Conservation (phyloP, 768 basidiomycete species). For the Rickenella mellea region DNA sequence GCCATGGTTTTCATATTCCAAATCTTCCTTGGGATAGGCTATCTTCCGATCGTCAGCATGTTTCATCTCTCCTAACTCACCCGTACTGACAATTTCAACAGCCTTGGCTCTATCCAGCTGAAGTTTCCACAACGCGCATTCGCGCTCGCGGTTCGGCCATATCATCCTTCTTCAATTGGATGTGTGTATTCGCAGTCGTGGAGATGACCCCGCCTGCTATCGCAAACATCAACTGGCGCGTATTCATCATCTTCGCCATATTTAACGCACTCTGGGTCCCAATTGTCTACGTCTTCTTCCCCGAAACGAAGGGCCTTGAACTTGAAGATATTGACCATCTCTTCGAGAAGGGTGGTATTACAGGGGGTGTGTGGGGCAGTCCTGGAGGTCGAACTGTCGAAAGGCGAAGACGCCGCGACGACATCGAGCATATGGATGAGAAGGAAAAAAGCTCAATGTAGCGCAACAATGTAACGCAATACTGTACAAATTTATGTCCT, state of each 20-base stretch:
- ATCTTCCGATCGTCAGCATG: slow-evolving; percentile 24
- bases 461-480: no score
- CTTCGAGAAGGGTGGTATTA: slow-evolving; percentile 31
- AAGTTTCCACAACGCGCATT: slow-evolving; percentile 29
- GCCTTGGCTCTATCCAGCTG: slow-evolving; percentile 29
- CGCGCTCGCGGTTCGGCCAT: slow-evolving; percentile 25
- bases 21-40: slow-evolving; percentile 31
- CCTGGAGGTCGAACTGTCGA: slow-evolving; percentile 23
- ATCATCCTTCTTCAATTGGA: slow-evolving; percentile 17
- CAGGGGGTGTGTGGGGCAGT: slow-evolving; percentile 30
- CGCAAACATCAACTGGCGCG: slow-evolving; percentile 31
- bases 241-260: slow-evolving; percentile 36
- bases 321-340: slow-evolving; percentile 30
- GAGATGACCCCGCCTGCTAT: slow-evolving; percentile 34
- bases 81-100: slow-evolving; percentile 1
- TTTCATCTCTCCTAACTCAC: neutral
- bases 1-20: slow-evolving; percentile 33
- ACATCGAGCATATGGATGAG: slow-evolving; percentile 7
- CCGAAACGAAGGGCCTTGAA: slow-evolving; percentile 28
- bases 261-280: slow-evolving; percentile 36
- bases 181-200: slow-evolving; percentile 27
- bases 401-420: slow-evolving; percentile 8
- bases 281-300: slow-evolving; percentile 25
- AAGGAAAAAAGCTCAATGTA: no score
- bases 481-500: no score